These are phyloP conservation scores for Talaromyces stipitatus DNA, from an alignment of 495 filamentous ascomycete species.

Conservation along the genomic window DNA sequence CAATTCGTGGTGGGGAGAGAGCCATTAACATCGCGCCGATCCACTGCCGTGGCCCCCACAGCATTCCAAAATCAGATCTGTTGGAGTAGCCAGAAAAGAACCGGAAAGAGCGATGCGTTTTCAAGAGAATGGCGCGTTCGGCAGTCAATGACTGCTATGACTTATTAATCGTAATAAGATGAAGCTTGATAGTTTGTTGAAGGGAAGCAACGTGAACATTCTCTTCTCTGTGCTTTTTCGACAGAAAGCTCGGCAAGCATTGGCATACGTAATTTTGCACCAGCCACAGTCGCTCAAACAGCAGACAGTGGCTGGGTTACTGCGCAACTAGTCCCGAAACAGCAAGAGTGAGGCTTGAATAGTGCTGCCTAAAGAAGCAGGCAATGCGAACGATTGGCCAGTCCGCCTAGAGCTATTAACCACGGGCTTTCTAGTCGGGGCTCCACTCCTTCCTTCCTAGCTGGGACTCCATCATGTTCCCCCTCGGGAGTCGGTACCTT, in stretches of 20 bases:
- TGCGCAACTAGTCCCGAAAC: neutral
- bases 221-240: too few relatives aligned
- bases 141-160: neutral
- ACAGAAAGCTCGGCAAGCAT: neutral
- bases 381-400: neutral
- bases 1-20: neutral
- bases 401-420: neutral
- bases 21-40: neutral
- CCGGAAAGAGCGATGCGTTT: neutral
- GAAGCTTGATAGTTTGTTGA: too few relatives aligned
- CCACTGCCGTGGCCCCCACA: neutral
- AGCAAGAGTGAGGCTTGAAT: neutral
- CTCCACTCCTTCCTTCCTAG: neutral
- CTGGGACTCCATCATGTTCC: neutral
- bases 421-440: neutral
- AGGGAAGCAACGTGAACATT: too few relatives aligned
- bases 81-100: neutral
- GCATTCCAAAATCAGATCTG: neutral
- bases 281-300: neutral
- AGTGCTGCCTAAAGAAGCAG: neutral
- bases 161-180: too few relatives aligned
- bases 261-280: neutral
- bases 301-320: neutral
- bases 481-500: neutral
- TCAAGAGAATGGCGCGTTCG: neutral